Percentiles rank a stretch among this genome's conserved stretches.
Evolutionary conservation across 169 alveolate genomes (phyloP).

Genomic region (Nephromyces sp.): DNA sequence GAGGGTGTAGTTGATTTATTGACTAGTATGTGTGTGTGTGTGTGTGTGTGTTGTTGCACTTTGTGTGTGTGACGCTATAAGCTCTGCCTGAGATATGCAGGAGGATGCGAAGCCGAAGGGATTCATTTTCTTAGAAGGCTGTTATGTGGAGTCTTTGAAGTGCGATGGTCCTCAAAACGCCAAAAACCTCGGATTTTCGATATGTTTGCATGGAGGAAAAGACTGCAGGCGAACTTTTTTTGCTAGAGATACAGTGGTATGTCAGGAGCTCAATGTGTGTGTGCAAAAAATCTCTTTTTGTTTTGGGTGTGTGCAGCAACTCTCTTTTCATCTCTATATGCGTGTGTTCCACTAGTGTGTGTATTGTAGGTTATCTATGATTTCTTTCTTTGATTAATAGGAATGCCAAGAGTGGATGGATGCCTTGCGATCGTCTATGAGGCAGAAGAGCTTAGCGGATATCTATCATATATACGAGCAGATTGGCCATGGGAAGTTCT

Average conservation of each 20-base stretch:
- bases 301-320: too few species aligned
- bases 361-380: too few species aligned
- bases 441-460: slow-evolving; percentile 60
- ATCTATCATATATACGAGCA: slow-evolving; percentile 41
- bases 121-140: slow-evolving; percentile 73
- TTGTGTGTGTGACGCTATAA: too few species aligned
- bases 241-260: slow-evolving; percentile 49
- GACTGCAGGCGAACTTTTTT: slow-evolving; percentile 48
- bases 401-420: slow-evolving; percentile 56
- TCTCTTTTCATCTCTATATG: too few species aligned
- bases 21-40: too few species aligned
- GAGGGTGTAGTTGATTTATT: too few species aligned
- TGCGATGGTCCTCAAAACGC: neutral
- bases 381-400: neutral
- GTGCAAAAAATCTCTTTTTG: too few species aligned
- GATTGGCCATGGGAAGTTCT: slow-evolving; percentile 51
- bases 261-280: too few species aligned
- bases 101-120: slow-evolving; percentile 62
- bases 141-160: slow-evolving; percentile 50
- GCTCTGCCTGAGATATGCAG: too few species aligned
- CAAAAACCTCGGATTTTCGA: slow-evolving; percentile 39
- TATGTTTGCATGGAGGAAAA: slow-evolving; percentile 52
- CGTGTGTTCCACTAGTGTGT: too few species aligned
- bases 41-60: too few species aligned
- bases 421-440: slow-evolving; percentile 61